Conservation (phyloP, 2,329 filamentous ascomycete species). For the Shiraia bambusicola region DNA sequence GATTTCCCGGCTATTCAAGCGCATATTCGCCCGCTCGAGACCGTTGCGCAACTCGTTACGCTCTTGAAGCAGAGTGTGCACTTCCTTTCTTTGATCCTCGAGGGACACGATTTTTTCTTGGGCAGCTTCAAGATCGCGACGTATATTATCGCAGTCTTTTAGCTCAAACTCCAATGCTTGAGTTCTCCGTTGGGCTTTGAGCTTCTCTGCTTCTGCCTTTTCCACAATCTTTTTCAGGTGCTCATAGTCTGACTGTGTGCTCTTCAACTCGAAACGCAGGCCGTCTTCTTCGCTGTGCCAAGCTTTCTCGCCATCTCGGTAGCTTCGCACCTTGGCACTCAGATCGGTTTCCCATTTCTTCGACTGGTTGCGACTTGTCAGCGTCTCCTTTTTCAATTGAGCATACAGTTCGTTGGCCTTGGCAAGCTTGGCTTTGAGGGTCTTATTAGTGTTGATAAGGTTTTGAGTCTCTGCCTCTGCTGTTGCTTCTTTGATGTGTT, state of each 20-base stretch:
- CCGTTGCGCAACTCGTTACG: constrained; percentile 61
- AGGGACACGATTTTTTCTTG: constrained; percentile 37
- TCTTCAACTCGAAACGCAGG: constrained; percentile 60
- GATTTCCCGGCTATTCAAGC: constrained; percentile 55
- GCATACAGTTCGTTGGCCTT: constrained; percentile 71
- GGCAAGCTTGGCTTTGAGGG: constrained; percentile 69
- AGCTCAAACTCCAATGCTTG: constrained; percentile 61
- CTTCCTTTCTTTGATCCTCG: constrained; percentile 40
- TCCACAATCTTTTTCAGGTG: constrained; percentile 67
- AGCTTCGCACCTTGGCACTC: constrained; percentile 63
- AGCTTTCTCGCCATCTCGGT: constrained; percentile 70
- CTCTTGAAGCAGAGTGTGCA: constrained; percentile 58
- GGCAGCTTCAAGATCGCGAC: constrained; percentile 33
- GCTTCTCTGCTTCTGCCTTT: constrained; percentile 67
- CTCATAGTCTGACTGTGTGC: constrained; percentile 61
- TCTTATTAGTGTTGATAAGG: constrained; percentile 73
- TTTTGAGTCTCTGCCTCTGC: constrained; percentile 82
- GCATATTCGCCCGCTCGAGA: constrained; percentile 60
- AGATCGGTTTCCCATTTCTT: constrained; percentile 79
- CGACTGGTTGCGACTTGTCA: constrained; percentile 69
- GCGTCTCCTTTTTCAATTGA: constrained; percentile 70
- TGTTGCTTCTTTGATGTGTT: constrained; percentile 73
- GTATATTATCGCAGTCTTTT: constrained; percentile 56
- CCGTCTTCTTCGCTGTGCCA: constrained; percentile 60
- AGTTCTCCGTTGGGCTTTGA: constrained; percentile 56